These are phyloP conservation scores for Paraphaeosphaeria sporulosa DNA, from an alignment of 2,329 filamentous ascomycete species.

Conservation along the genomic window DNA sequence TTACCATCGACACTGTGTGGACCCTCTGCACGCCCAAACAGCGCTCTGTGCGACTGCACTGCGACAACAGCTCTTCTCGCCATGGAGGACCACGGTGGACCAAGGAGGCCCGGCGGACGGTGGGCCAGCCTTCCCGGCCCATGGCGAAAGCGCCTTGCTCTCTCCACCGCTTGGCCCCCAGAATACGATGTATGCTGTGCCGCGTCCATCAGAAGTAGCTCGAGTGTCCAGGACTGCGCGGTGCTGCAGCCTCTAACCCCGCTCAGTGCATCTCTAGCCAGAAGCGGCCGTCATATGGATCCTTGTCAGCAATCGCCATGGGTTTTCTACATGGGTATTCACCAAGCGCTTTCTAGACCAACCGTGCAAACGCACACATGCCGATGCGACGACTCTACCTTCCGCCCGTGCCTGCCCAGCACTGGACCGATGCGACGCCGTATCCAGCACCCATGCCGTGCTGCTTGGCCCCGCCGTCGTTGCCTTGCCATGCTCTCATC, in stretches of 20 bases:
- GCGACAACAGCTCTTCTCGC: not conserved
- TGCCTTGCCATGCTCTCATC: conserved; percentile 27
- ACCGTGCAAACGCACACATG: conserved; percentile 23
- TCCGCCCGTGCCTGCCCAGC: conserved; percentile 26
- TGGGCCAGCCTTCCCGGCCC: not conserved
- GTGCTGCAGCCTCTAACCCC: conserved; percentile 31
- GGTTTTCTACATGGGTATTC: conserved; percentile 25
- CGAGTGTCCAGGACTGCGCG: conserved; percentile 19
- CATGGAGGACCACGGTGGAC: not conserved
- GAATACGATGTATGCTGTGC: conserved; percentile 23
- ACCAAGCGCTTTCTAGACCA: conserved; percentile 30
- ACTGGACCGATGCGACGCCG: conserved; percentile 31
- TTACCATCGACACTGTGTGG: conserved; percentile 17
- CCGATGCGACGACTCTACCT: conserved; percentile 19
- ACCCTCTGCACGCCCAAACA: conserved; percentile 10
- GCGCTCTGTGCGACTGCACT: conserved; percentile 17
- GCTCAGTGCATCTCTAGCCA: conserved; percentile 31
- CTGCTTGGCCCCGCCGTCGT: conserved; percentile 25
- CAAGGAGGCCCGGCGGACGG: not conserved
- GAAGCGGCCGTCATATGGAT: conserved; percentile 26
- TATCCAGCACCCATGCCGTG: conserved; percentile 27
- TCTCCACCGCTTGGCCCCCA: conserved; percentile 31
- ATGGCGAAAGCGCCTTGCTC: conserved; percentile 10
- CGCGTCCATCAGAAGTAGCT: conserved; percentile 23
- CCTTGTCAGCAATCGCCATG: conserved; percentile 38